These are phyloP conservation scores for Schwanniomyces vanrijiae DNA, from an alignment of 805 yeast species.

Conservation along the genomic window DNA sequence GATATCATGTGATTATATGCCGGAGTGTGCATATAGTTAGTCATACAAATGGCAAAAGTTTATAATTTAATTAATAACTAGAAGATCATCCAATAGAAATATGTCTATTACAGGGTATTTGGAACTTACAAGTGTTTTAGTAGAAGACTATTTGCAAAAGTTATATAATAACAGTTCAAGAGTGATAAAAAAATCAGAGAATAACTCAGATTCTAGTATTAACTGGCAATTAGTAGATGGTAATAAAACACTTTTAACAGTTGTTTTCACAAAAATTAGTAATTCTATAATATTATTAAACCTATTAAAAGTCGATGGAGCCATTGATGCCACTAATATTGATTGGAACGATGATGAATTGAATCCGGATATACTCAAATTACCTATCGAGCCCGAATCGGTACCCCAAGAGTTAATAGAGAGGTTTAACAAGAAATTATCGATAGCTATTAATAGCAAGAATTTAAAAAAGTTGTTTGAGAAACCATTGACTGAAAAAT, in stretches of 20 bases:
- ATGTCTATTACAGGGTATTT: constrained; percentile 18
- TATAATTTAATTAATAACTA: no score
- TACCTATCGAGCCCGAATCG: neutral
- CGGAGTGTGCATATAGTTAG: no score
- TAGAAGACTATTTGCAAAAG: constrained; percentile 15
- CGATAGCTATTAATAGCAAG: constrained; percentile 2
- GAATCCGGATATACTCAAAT: neutral
- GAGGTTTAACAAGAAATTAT: neutral
- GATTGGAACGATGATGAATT: neutral
- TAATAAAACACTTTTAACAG: neutral
- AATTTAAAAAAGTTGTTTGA: constrained; percentile 7
- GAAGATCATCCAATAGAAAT: neutral
- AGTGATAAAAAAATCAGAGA: neutral
- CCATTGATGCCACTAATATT: neutral
- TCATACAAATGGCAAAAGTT: neutral
- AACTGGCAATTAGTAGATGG: neutral
- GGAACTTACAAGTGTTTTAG: constrained; percentile 20
- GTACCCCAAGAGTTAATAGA: neutral
- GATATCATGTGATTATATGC: no score
- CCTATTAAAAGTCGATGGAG: neutral
- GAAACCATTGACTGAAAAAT: neutral
- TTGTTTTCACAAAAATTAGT: neutral
- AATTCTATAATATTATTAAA: neutral
- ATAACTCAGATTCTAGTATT: neutral
- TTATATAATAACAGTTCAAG: neutral